Base-by-base conservation (phyloP, 177 flowering plant genomes). In the Vitis hybrid region DNA sequence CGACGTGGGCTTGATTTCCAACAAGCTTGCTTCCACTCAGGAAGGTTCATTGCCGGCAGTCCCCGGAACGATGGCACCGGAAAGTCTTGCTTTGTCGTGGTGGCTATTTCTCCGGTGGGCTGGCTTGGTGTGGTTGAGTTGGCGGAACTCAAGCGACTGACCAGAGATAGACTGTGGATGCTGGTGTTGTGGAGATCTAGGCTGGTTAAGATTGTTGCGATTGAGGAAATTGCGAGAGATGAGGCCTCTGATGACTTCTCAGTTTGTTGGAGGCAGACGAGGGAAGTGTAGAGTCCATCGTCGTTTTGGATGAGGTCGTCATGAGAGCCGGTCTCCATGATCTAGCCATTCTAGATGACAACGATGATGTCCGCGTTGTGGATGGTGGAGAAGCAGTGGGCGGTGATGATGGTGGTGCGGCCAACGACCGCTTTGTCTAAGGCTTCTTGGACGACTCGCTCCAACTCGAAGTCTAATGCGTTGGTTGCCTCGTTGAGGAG, bases 21-120 rank as follows among this genome's bases (percentile, higher is more conserved):
- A n/a, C n/a, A n/a, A n/a, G n/a, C 98, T 31, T 91, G 88, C 76
- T 74, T 88, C 98, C 97, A 93, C 70, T 93, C 98, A 1, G 93
- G 93, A 45, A 70, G 2, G 48, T 91, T 93, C 80, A 91, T 21
- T 1, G 88, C 82, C 33, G 90, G 45, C 26, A 93, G 29, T 66
- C 95, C 82, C 67, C 80, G 58, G 59, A 91, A 93, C 2, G 98
- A 89, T 5, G 93, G 90, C 1, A 79, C 85, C 0, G 78, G 79
- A 2, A 70, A 57, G 3, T 71, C 76, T 55, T 81, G 70, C 1
- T 71, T 63, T 21, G 62, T 57, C 2, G 0, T 26, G 0, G 1
- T 66, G 45, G 11, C 33, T 1, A 64, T 13, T 21, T 70, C 65
- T 1, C 48, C 58, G 1, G 71, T 29, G 1, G 14, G 21, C 59